Conservation (phyloP, 2,329 filamentous ascomycete species). For the Paecilomyces dactylethromorphus region DNA sequence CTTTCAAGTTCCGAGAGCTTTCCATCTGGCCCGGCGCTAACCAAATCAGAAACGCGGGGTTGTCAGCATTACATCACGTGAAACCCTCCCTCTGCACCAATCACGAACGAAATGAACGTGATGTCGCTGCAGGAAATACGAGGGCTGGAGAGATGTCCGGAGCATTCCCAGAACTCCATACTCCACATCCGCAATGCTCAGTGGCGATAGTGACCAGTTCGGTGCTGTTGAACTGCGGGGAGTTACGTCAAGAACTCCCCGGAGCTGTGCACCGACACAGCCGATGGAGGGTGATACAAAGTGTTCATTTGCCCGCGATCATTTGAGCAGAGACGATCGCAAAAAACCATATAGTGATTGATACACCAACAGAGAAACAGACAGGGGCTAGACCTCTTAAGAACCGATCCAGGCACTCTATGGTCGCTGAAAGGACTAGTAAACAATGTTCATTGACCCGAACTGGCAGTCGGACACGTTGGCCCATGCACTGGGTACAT, state of each 20-base stretch:
- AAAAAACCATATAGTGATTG: background rate
- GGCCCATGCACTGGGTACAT: background rate
- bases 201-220: background rate
- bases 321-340: background rate
- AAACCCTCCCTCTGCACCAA: background rate
- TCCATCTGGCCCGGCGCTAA: background rate
- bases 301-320: background rate
- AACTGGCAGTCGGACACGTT: background rate
- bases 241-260: background rate
- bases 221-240: background rate
- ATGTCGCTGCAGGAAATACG: background rate
- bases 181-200: background rate
- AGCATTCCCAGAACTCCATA: background rate
- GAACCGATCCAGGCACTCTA: background rate
- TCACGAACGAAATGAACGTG: background rate
- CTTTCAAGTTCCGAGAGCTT: background rate
- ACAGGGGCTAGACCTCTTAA: background rate
- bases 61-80: background rate
- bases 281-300: background rate
- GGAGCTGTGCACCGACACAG: background rate
- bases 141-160: background rate
- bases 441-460: background rate
- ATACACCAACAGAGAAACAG: background rate
- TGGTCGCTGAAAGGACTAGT: too few species aligned
- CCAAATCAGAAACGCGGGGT: conserved; percentile 1